Base-by-base conservation (phyloP, 1,284 basidiomycete species). In the Ceratobasidium sp. region DNA sequence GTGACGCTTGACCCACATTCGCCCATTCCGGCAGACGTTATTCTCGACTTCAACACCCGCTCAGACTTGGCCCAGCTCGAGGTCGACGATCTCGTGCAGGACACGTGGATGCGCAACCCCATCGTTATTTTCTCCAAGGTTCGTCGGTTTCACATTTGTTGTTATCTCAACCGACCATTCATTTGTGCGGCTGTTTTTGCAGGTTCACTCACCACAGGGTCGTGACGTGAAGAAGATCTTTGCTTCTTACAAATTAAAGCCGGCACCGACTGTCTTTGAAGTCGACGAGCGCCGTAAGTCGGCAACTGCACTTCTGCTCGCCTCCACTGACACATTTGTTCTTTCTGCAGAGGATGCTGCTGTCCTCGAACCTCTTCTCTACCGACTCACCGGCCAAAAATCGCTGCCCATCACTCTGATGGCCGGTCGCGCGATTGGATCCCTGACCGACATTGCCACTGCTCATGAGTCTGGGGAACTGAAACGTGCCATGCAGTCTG, bases 11-110 rank as follows among this genome's bases (percentile, higher is more conserved):
- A 95, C 80, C 90, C 92, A 0, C 78, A 84, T 5, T 77, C 79
- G 22, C 88, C 92, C 0, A 87, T 95, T 74, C 91, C 94, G 80
- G 92, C 93, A 1, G 86, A 90, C 76, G 86, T 93, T 69, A 86
- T 96, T 13, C 86, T 96, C 71, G 94, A 93, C 79, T 95, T 95
- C 80, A 92, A 95, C 81, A 90, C 91, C 0, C 85, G 89, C 14
- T 83, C 85, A 61, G 76, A 79, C 27, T 81, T 83, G 58, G 72
- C 77, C 13, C 64, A 54, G 37, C 73, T 51, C 16, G 90, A 92
- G 78, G 85, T 90, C 46, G 80, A 83, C 69, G 84, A 82, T 1
- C 84, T 89, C 79, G 84, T 89, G 29, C 82, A 86, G 2, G 86
- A 88, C 34, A 87, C 90, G 24, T 94, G 93, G 91, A 79, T 85